Evolutionary conservation across 441 rosid species (phyloP), one percentile per base, ranked within the genome.

Genomic region (Pelargonium cotyledonis): DNA sequence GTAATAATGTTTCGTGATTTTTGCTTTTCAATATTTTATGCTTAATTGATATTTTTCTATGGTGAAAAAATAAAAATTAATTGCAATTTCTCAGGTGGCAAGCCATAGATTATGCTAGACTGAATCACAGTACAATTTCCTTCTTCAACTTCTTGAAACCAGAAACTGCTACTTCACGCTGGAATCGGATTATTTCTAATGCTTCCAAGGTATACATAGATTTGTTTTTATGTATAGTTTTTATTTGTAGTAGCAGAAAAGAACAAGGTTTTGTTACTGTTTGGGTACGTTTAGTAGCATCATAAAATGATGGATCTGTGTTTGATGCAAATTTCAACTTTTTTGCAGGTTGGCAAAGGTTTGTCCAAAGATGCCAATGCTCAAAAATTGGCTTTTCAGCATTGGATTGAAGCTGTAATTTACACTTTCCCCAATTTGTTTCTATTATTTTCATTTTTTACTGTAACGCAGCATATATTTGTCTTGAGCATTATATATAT

Each of bases 351-450:
- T 71, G 95, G 97, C 0, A 87, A 89, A 74, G 97, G 97, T 21
- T 73, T 94, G 71, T 88, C 89, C 14, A 73, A 80, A 73, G 94
- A 88, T 70, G 86, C 81, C 71, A 87, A 88, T 76, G 97, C 99
- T 49, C 94, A 88, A 62, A 88, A 85, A 75, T 66, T 94, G 85
- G 99, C 99, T 16, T 91, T 94, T 73, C 96, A 85, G 77, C 97
- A 94, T 68, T 94, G 99, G 97, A 89, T 94, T 73, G 96, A 91
- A 85, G 97, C 97, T 74, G 99, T 94, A 88, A 80, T 67, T 47
- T 19, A 26, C 29, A 63, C 35, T 16, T 47, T 35, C 69, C 41
- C 57, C 10, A 18, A 21, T 1, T n/a, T n/a, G n/a, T n/a, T n/a
- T n/a, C n/a, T n/a, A n/a, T n/a, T n/a, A n/a, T n/a, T n/a, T n/a